Percentiles rank a stretch among this genome's conserved stretches.
phyloP scores from a whole-genome alignment of 345 rosid genomes.

The Pugionium dolabratum region DNA sequence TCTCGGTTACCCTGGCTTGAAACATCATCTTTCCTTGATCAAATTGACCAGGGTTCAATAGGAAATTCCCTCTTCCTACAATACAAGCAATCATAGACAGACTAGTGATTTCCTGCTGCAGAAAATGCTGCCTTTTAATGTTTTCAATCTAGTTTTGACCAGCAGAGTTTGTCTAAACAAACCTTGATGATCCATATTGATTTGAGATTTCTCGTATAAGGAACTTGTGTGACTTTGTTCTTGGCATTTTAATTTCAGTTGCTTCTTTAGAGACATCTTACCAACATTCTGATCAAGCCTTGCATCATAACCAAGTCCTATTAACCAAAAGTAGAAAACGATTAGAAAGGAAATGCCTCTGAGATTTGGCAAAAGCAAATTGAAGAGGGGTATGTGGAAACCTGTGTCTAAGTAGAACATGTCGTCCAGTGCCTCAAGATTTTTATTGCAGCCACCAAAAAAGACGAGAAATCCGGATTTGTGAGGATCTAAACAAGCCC shows the following conservation, averaged over 20 bases:
- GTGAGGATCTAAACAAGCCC: slow-evolving; percentile 87
- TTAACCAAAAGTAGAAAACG: slow-evolving; percentile 20
- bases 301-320: slow-evolving; percentile 57
- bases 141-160: not conserved
- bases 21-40: slow-evolving; percentile 72
- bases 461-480: slow-evolving; percentile 72
- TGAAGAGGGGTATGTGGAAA: slow-evolving; percentile 31
- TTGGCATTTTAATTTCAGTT: slow-evolving; percentile 87
- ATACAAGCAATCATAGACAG: slow-evolving; percentile 19
- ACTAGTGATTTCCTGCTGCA: slow-evolving; percentile 25
- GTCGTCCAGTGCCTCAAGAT: slow-evolving; percentile 94
- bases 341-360: slow-evolving; percentile 20
- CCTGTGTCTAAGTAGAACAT: slow-evolving; percentile 91
- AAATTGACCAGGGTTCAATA: slow-evolving; percentile 42
- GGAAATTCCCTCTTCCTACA: slow-evolving; percentile 59
- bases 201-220: slow-evolving; percentile 51
- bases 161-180: slow-evolving; percentile 42
- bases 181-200: slow-evolving; percentile 49
- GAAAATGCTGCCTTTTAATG: not conserved
- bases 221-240: slow-evolving; percentile 62
- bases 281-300: slow-evolving; percentile 60
- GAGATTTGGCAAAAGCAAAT: not conserved
- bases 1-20: slow-evolving; percentile 80
- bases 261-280: slow-evolving; percentile 82
- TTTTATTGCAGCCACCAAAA: slow-evolving; percentile 92